Evolutionary conservation across 164 flowering plant genomes (phyloP), one percentile per base, ranked within the genome.

Genomic region (Macadamia tetraphylla): DNA sequence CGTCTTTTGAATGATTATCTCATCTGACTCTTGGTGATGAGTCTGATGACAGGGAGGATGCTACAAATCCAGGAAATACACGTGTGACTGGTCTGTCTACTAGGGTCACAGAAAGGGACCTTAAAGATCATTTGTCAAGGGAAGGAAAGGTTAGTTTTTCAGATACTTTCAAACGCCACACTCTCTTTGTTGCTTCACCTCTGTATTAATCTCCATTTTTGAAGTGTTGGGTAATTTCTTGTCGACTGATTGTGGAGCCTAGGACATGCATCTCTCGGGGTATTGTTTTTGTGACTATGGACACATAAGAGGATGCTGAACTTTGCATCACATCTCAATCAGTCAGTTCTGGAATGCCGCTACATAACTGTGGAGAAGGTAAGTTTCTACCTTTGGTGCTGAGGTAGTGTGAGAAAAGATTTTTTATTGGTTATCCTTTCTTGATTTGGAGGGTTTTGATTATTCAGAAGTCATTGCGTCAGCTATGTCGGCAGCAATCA

Each of bases 331-430:
- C 72, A 89, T 74, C 91, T 93, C 48, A 84, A 93, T 71, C 98
- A 87, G 67, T 89, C 98, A 9, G 84, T 93, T 69, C 80, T 93
- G 8, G 96, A 91, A 76, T 92, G 97, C 29, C 86, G 97, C 17
- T 87, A 83, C 72, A 93, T 93, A 35, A 93, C 96, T 60, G 98
- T 93, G 48, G 97, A 93, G 81, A 89, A 79, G 98, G 98, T 93
- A 85, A 81, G 69, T 60, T 65, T 60, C 11, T 74, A 35, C 40
- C 40, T 58, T 70, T 44, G 53, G 29, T 53, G 17, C 17, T 14
- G 63, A 67, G 63, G 63, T 77, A 74, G 32, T 64, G 40, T 3
- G 18, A 15, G 56, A 12, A 23, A 23, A 30, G 57, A 35, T 15
- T 73, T 69, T 67, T 46, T 9, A 56, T 78, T 81, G 70, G 64